Conservation (phyloP, 306 rosid species). For the Cicer chorassanicum region DNA sequence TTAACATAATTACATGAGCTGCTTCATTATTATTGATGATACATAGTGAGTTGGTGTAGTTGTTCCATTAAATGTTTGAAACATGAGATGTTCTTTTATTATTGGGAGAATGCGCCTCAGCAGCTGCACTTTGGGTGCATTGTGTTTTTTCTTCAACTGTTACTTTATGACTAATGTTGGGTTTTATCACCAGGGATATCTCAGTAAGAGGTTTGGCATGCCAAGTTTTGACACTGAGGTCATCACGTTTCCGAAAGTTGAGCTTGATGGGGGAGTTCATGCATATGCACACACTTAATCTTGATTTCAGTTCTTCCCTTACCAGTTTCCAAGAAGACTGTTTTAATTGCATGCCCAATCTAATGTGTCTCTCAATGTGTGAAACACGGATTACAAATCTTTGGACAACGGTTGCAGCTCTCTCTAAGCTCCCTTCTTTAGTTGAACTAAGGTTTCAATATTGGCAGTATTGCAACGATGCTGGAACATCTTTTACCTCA, state of each 20-base stretch:
- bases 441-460: slow-evolving; percentile 79
- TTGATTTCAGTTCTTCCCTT: slow-evolving; percentile 74
- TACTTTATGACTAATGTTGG: slow-evolving; percentile 42
- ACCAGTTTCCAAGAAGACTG: slow-evolving; percentile 73
- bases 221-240: slow-evolving; percentile 66
- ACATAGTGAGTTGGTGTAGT: slow-evolving; percentile 32
- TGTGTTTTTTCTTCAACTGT: slow-evolving; percentile 22
- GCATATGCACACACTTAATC: slow-evolving; percentile 71
- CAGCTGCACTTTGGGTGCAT: slow-evolving; percentile 34
- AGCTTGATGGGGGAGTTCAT: slow-evolving; percentile 72
- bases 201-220: slow-evolving; percentile 77
- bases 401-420: slow-evolving; percentile 81
- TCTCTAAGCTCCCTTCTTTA: slow-evolving; percentile 80
- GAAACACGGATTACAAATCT: slow-evolving; percentile 83
- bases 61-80: slow-evolving; percentile 30
- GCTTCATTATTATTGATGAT: slow-evolving; percentile 29
- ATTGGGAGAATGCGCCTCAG: slow-evolving; percentile 40
- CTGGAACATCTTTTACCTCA: slow-evolving; percentile 54
- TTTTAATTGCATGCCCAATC: slow-evolving; percentile 80
- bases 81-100: slow-evolving; percentile 33
- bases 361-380: slow-evolving; percentile 76
- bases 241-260: slow-evolving; percentile 74
- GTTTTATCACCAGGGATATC: slow-evolving; percentile 62
- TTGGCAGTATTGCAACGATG: slow-evolving; percentile 65
- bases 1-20: slow-evolving; percentile 26